Evolutionary conservation across 768 basidiomycete genomes (phyloP).

Genomic region (Bullera alba): DNA sequence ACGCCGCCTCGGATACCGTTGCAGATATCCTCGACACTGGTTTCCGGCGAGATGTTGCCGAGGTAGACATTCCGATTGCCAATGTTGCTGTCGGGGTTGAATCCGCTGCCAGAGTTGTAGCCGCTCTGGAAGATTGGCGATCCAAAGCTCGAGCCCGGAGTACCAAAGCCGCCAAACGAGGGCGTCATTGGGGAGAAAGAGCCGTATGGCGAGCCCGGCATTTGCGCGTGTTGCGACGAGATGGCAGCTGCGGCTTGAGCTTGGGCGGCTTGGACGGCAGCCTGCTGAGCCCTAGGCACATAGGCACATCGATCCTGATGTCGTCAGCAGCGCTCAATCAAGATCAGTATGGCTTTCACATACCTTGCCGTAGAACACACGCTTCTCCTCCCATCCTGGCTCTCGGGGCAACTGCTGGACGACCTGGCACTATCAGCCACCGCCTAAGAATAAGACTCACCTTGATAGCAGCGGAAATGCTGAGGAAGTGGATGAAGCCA

Average conservation of each 20-base stretch:
- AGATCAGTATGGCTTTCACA: not conserved
- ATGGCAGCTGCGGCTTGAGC: slow-evolving; percentile 46
- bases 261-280: slow-evolving; percentile 60
- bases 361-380: slow-evolving; percentile 90
- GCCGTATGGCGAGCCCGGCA: slow-evolving; percentile 43
- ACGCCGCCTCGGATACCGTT: slow-evolving; percentile 96
- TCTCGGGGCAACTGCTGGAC: slow-evolving; percentile 88
- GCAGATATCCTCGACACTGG: slow-evolving; percentile 87
- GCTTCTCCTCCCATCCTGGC: slow-evolving; percentile 87
- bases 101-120: slow-evolving; percentile 42
- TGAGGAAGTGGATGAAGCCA: slow-evolving; percentile 96
- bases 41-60: slow-evolving; percentile 95
- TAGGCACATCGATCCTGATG: slow-evolving; percentile 81
- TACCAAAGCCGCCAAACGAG: slow-evolving; percentile 22
- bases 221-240: slow-evolving; percentile 37
- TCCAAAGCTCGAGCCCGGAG: slow-evolving; percentile 22
- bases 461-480: slow-evolving; percentile 91
- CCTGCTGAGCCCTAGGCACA: slow-evolving; percentile 70
- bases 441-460: slow-evolving; percentile 48
- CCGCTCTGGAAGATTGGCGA: slow-evolving; percentile 45
- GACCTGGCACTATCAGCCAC: slow-evolving; percentile 54
- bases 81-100: slow-evolving; percentile 49
- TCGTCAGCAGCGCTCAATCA: not conserved
- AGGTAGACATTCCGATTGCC: slow-evolving; percentile 91
- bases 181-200: slow-evolving; percentile 39